A percentile compares a stretch with the other conserved stretches of the same genome.
phyloP scores from a whole-genome alignment of 139 green algal genomes.

The Picochlorum sp. region DNA sequence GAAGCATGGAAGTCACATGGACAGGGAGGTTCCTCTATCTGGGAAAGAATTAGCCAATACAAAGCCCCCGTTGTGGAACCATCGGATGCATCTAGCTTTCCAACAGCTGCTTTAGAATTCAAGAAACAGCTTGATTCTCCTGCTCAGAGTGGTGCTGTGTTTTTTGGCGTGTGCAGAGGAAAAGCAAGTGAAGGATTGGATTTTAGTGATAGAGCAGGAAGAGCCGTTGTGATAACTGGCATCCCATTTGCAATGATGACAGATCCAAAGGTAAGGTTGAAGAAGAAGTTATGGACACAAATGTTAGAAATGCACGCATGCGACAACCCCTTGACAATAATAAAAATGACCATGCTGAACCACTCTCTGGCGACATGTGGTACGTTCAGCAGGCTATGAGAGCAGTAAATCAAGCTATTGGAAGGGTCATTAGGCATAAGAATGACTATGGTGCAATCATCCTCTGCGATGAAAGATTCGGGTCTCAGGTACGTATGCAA shows the following conservation, averaged over 20 bases:
- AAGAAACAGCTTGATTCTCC: constrained; percentile 61
- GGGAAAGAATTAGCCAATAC: constrained; percentile 71
- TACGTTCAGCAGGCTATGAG: constrained; percentile 70
- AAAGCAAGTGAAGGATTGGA: constrained; percentile 95
- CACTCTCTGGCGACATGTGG: constrained; percentile 40
- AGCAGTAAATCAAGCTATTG: constrained; percentile 94
- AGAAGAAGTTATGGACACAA: constrained; percentile 59
- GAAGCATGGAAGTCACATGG: constrained; percentile 63
- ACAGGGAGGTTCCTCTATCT: constrained; percentile 47
- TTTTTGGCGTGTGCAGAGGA: constrained; percentile 86
- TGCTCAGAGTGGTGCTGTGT: constrained; percentile 55
- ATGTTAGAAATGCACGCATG: neutral
- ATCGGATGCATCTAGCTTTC: constrained; percentile 44
- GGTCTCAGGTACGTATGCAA: neutral
- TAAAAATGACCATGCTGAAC: neutral
- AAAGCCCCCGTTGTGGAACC: constrained; percentile 86
- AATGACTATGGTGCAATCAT: constrained; percentile 89
- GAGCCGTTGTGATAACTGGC: constrained; percentile 89
- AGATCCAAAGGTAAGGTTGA: constrained; percentile 57
- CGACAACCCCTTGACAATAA: neutral
- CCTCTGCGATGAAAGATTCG: constrained; percentile 74
- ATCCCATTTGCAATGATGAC: constrained; percentile 78
- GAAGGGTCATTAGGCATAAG: constrained; percentile 88
- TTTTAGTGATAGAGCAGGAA: constrained; percentile 81
- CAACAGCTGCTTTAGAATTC: constrained; percentile 57